Conservation (phyloP, 768 basidiomycete species). For the Leccinum broughii region DNA sequence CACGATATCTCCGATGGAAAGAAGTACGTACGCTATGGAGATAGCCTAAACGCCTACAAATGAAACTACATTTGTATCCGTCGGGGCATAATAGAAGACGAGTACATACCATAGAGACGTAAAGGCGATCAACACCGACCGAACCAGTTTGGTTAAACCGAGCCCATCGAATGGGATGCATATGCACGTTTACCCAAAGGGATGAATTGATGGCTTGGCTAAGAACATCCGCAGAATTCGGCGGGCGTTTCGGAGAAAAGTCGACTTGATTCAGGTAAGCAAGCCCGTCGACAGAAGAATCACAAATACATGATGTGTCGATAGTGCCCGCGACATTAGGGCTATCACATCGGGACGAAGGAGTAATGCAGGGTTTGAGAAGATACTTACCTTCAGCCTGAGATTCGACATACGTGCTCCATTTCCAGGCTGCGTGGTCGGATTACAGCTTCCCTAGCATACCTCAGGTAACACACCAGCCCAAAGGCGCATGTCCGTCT, state of each 20-base stretch:
- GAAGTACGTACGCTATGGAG: conserved; percentile 22
- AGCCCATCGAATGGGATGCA: neutral
- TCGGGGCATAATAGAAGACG: conserved; percentile 6
- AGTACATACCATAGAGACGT: conserved; percentile 14
- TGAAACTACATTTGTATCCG: conserved; percentile 7
- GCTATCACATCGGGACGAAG: conserved; percentile 25
- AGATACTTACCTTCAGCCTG: conserved; percentile 11
- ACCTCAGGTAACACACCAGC: conserved; percentile 12
- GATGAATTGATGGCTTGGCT: neutral
- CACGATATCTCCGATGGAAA: conserved; percentile 12
- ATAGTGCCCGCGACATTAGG: neutral
- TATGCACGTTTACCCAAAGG: conserved; percentile 3
- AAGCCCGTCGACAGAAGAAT: neutral
- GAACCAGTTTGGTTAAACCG: neutral
- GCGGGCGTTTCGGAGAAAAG: conserved; percentile 6
- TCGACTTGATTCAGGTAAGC: conserved; percentile 4
- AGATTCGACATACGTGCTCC: conserved; percentile 9
- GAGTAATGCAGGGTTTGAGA: conserved; percentile 7
- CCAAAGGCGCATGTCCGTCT: conserved; percentile 23
- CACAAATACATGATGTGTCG: neutral
- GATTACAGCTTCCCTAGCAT: conserved; percentile 1
- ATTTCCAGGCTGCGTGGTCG: conserved; percentile 8
- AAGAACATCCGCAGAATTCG: conserved; percentile 10
- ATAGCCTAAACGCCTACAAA: conserved; percentile 11
- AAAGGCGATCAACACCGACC: conserved; percentile 14